These are phyloP conservation scores for Colletotrichum lupini DNA, from an alignment of 2,329 filamentous ascomycete genomes.

Conservation along the genomic window DNA sequence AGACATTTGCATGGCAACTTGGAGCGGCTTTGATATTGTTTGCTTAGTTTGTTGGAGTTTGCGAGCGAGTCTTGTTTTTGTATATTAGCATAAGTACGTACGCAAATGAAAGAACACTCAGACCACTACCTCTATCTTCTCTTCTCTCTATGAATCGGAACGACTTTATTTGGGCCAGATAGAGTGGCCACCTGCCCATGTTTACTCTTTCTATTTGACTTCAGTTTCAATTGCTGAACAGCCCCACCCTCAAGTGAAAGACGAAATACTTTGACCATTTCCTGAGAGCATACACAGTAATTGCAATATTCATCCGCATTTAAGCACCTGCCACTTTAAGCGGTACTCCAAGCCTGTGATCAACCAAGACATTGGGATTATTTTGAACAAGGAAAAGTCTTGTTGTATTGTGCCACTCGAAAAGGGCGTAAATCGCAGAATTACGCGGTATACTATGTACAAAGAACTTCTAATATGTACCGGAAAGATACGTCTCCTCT, in stretches of 20 bases:
- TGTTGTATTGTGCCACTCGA: constrained; percentile 26
- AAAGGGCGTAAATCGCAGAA: constrained; percentile 27
- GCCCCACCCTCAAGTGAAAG: no score
- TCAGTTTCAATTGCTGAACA: no score
- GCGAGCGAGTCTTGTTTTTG: background rate
- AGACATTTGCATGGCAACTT: background rate
- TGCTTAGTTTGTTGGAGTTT: background rate
- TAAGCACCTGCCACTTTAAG: no score
- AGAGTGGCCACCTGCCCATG: no score
- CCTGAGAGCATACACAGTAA: no score
- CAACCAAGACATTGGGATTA: no score
- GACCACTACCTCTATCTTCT: background rate
- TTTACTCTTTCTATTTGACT: no score
- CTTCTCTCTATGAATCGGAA: background rate
- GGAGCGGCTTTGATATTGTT: background rate
- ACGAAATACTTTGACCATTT: no score
- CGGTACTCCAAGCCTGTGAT: no score
- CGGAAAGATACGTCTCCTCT: constrained; percentile 15
- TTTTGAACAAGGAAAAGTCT: constrained; percentile 13
- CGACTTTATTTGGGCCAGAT: background rate
- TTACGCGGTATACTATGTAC: constrained; percentile 32
- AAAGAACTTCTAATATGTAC: constrained; percentile 31
- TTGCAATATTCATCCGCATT: no score
- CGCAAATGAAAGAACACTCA: background rate
- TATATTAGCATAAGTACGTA: background rate